Percentiles rank a stretch among this genome's conserved stretches.
phyloP scores from a whole-genome alignment of 257 asterid genomes.

The Phtheirospermum japonicum region DNA sequence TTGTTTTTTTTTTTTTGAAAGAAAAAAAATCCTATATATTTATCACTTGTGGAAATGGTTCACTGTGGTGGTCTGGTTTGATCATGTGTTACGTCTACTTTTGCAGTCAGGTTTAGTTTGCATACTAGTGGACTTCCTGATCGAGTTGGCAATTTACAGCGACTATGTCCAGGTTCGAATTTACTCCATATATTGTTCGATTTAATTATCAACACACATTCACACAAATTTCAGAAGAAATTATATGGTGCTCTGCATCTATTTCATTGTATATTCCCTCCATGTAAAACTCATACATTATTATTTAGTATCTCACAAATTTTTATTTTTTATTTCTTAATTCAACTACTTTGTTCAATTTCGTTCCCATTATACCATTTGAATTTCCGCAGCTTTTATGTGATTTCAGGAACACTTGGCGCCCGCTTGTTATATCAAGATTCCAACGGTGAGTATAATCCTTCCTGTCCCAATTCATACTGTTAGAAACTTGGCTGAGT shows the following conservation, averaged over 20 bases:
- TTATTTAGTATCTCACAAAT: background rate
- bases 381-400: slow-evolving; percentile 29
- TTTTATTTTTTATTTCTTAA: background rate
- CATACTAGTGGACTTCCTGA: slow-evolving; percentile 55
- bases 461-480: too few relatives aligned
- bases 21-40: too few relatives aligned
- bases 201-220: too few relatives aligned
- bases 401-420: slow-evolving; percentile 77
- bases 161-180: slow-evolving; percentile 64
- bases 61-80: too few relatives aligned
- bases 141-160: slow-evolving; percentile 64
- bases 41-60: too few relatives aligned
- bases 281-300: background rate
- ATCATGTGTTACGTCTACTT: slow-evolving; percentile 10
- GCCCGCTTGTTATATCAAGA: slow-evolving; percentile 75
- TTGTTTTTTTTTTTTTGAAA: background rate
- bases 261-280: background rate
- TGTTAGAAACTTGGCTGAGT: background rate
- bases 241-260: slow-evolving; percentile 5
- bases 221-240: too few relatives aligned
- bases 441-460: slow-evolving; percentile 70
- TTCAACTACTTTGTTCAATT: background rate
- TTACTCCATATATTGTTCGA: slow-evolving; percentile 16
- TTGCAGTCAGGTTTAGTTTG: slow-evolving; percentile 72
- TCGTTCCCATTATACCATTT: slow-evolving; percentile 9